Evolutionary conservation across 2,329 filamentous ascomycete genomes (phyloP), one percentile per base, ranked within the genome.

Genomic region (Sporothrix variecibatus): DNA sequence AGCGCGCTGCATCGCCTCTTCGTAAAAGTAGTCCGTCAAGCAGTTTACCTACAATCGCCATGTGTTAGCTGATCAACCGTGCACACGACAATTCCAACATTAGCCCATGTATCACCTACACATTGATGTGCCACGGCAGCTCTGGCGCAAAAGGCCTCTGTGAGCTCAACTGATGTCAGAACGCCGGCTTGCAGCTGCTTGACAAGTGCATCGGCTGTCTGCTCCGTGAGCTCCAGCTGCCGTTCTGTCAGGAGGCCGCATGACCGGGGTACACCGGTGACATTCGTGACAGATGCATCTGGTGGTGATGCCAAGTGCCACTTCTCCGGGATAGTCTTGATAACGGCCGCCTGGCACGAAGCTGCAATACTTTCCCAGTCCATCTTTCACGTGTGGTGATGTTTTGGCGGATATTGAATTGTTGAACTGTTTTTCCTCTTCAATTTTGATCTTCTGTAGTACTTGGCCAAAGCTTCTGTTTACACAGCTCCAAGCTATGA

Each of bases 1-100:
- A 1, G 82, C 81, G 1, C 81, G 77, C 62, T 76, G 73, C 38
- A 83, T 75, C 17, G 82, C 81, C 72, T 77, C 74, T 28, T 80
- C 77, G 1, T 81, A 81, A 20, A 84, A 80, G n/a, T 83, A 78
- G 77, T 84, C 83, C 0, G 85, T 86, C 26, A 86, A 78, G 73
- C 85, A 87, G 77, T 86, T 86, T n/a, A 68, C 64, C 68, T 69
- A 6, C 46, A 23, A 7, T 17, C n/a, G n/a, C n/a, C n/a, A n/a
- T n/a, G n/a, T 1, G 43, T 46, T 15, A 46, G 43, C 40, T 2
- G 40, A 46, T 15, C 43, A 17, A 46, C n/a, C n/a, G n/a, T n/a
- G n/a, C n/a, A n/a, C n/a, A n/a, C n/a, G n/a, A 1, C 34, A 34
- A 34, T 5, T 34, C 34, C 4, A 34, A 34, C 5, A 34, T 8